These are phyloP conservation scores for Syzygium oleosum DNA, from an alignment of 345 rosid genomes.

Conservation along the genomic window DNA sequence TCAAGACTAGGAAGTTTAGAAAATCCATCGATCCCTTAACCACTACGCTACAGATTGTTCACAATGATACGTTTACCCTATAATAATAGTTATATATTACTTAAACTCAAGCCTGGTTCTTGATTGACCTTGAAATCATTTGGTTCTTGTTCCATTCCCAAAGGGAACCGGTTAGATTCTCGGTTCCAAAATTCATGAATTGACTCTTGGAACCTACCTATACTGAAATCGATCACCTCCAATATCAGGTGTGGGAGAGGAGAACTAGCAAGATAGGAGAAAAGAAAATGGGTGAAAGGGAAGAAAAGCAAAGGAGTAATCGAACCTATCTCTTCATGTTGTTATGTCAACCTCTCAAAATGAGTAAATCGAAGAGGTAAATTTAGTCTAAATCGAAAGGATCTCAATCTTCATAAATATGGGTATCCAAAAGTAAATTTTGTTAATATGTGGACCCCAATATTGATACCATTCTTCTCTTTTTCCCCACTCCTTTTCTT, in stretches of 20 bases:
- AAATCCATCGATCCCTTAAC: background rate
- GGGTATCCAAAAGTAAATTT: background rate
- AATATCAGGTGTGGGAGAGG: background rate
- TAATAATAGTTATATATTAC: no score
- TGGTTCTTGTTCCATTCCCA: background rate
- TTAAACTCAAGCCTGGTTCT: background rate
- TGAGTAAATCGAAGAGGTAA: background rate
- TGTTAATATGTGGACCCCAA: background rate
- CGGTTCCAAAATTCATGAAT: no score
- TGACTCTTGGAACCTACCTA: no score
- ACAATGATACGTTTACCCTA: no score
- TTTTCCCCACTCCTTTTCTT: background rate
- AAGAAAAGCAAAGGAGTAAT: background rate
- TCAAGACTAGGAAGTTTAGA: background rate
- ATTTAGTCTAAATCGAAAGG: background rate
- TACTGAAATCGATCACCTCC: background rate
- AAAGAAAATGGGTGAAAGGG: background rate
- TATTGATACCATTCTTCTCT: background rate
- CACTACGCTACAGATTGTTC: background rate
- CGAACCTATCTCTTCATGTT: background rate
- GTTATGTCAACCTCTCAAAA: background rate
- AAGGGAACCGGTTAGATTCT: no score
- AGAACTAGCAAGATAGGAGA: background rate
- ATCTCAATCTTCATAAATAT: background rate
- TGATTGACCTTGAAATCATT: accelerated